Evolutionary conservation across 257 asterid genomes (phyloP).

Genomic region (Ligustrum vulgare): DNA sequence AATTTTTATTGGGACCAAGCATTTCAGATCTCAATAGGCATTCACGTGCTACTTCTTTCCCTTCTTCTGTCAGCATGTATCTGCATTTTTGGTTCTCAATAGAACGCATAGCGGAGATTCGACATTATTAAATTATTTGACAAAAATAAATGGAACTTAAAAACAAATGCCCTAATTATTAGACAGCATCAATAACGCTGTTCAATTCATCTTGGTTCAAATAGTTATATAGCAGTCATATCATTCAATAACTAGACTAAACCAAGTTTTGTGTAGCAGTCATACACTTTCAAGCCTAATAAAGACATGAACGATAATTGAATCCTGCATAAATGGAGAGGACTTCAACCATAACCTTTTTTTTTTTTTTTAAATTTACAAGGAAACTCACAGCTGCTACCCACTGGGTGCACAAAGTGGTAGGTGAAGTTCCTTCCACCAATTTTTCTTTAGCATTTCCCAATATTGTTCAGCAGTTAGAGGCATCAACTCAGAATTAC

Average conservation of each 20-base stretch:
- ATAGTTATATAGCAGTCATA: conserved; percentile 1
- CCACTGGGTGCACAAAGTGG: neutral
- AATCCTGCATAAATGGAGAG: conserved; percentile 10
- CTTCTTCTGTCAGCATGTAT: conserved; percentile 95
- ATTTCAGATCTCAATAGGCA: conserved; percentile 81
- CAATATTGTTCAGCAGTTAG: neutral
- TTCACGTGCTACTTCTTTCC: conserved; percentile 78
- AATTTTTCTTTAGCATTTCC: neutral
- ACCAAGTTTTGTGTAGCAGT: neutral
- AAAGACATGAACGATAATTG: neutral
- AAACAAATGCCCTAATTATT: conserved; percentile 11
- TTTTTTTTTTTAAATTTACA: no score
- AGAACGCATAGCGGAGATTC: neutral
- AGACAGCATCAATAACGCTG: neutral
- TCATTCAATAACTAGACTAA: conserved; percentile 13
- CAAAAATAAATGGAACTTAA: neutral
- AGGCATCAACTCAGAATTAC: neutral
- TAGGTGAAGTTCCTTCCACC: neutral
- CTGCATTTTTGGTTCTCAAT: conserved; percentile 40
- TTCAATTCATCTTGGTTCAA: neutral
- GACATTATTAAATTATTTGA: neutral
- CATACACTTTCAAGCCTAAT: conserved; percentile 14
- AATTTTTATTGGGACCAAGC: conserved; percentile 35
- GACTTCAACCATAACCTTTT: neutral
- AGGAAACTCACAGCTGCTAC: no score